Evolutionary conservation across 2,329 filamentous ascomycete genomes (phyloP), one percentile per base, ranked within the genome.

Genomic region (Hymenoscyphus linearis): DNA sequence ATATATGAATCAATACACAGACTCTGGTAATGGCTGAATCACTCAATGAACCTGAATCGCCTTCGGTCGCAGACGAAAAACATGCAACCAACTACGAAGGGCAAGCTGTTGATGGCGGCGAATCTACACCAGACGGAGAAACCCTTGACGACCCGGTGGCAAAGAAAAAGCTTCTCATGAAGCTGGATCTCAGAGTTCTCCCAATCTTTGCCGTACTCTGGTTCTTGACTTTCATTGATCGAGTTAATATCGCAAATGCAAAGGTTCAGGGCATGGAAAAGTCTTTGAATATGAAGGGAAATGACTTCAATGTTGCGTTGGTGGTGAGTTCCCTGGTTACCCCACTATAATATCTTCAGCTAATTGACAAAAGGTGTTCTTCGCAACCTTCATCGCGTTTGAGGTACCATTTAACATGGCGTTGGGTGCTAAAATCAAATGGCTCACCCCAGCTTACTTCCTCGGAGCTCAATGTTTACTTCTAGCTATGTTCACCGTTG

Each of bases 191-290:
- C 6, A 47, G 55, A 26, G 57, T 65, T 31, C 50, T 63, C 22
- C 63, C 63, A n/a, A 60, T 60, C 4, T 57, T 89, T 16, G 86
- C 83, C 59, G 78, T 90, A 52, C 78, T 91, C 36, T 91, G 91
- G 67, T 79, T 91, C 2, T 79, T 90, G 60, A 87, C 85, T 62
- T 91, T 90, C 73, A 79, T 91, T 50, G 84, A 87, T 70, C 79
- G 86, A 14, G 91, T 89, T 35, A 92, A 93, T 69, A 91, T 93
- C 62, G 89, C 89, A 52, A 93, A 79, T 74, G 90, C 83, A 54
- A 85, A 83, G 64, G 80, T 85, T 60, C 82, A 82, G 12, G 89
- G 89, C 52, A 93, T 79, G 74, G 90, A 82, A 54, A 84, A 82
- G 64, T 80, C 85, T 61, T 81, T 82, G 7, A 16, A 44, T 16